Evolutionary conservation across 345 rosid species (phyloP).

Genomic region (Sisymbrium irio): DNA sequence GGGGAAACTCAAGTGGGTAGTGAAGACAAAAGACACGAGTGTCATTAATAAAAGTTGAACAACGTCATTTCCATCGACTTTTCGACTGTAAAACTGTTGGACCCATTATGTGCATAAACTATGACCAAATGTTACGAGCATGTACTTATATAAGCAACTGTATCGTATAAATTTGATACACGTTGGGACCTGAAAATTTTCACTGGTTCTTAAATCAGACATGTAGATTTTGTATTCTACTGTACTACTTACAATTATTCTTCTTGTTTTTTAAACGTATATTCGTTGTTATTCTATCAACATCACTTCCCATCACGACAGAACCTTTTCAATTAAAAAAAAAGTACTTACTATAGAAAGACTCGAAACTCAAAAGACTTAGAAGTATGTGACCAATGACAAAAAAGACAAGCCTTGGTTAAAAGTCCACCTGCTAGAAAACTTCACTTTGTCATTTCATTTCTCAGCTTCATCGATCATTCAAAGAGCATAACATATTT

Average conservation of each 20-base stretch:
- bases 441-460: not conserved
- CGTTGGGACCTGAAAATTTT: no score
- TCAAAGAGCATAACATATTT: not conserved
- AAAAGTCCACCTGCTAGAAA: not conserved
- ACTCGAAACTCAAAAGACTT: not conserved
- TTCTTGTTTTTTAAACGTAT: no score
- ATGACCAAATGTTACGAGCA: no score
- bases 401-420: not conserved
- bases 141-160: no score
- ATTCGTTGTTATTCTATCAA: not conserved
- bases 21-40: not conserved
- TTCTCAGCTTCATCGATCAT: conserved; percentile 9
- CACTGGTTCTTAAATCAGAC: no score
- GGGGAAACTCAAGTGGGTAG: no score
- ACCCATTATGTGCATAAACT: no score
- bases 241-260: no score
- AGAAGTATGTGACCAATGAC: not conserved
- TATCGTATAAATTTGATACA: no score
- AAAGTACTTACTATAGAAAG: not conserved
- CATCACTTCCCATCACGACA: not conserved
- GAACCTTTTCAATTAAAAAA: not conserved
- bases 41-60: not conserved
- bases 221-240: no score
- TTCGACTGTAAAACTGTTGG: no score
- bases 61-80: no score